Evolutionary conservation across 129 eudicot species (phyloP).

Genomic region (Apium graveolens): DNA sequence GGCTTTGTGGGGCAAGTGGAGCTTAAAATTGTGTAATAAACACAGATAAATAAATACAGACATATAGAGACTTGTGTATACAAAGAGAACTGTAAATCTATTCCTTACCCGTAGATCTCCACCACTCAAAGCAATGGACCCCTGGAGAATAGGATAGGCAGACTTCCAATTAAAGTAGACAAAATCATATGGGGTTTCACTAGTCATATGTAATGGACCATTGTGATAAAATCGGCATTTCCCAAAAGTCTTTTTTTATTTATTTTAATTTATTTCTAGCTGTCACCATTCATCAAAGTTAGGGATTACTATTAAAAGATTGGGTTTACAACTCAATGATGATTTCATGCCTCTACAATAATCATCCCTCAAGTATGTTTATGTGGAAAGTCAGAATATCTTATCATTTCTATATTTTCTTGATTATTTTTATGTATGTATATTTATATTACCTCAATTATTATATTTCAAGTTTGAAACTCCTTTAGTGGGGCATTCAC

Average conservation of each 20-base stretch:
- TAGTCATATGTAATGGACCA: constrained; percentile 13
- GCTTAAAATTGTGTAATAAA: neutral
- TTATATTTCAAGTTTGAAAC: neutral
- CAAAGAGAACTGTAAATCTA: neutral
- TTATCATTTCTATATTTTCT: neutral
- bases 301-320: constrained; percentile 10
- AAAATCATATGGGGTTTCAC: constrained; percentile 13
- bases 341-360: constrained; percentile 2
- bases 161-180: constrained; percentile 10
- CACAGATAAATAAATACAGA: neutral
- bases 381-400: neutral
- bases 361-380: neutral
- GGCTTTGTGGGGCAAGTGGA: constrained; percentile 8
- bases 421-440: neutral
- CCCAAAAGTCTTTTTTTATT: neutral
- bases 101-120: neutral
- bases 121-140: constrained; percentile 14
- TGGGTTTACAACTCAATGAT: constrained; percentile 2
- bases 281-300: constrained; percentile 12
- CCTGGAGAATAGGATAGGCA: neutral
- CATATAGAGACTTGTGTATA: neutral
- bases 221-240: neutral
- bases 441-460: neutral
- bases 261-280: neutral
- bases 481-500: constrained; percentile 10